A percentile compares a stretch with the other conserved stretches of the same genome.
Evolutionary conservation across 163 green algal genomes (phyloP).

Genomic region (Trebouxia gelatinosa): DNA sequence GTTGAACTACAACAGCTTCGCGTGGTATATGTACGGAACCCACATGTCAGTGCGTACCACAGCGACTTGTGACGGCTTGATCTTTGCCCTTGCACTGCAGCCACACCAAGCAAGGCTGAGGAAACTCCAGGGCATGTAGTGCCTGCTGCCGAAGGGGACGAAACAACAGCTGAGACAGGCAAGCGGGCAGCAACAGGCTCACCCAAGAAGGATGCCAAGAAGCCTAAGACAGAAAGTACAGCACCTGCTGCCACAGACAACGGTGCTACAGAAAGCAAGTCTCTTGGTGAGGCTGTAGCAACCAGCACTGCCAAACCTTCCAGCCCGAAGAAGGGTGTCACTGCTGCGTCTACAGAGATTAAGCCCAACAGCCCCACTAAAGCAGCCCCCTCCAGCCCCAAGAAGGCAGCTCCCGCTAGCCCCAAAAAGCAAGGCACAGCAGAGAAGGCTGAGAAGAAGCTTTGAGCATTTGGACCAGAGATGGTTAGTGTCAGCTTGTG

Average conservation of each 20-base stretch:
- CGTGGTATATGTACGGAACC: too few species aligned
- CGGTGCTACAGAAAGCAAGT: slow-evolving; percentile 1
- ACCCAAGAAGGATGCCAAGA: slow-evolving; percentile 11
- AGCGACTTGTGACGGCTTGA: background rate
- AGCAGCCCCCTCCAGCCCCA: slow-evolving; percentile 1
- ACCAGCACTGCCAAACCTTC: background rate
- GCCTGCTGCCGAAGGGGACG: background rate
- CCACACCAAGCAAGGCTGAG: background rate
- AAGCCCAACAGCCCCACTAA: background rate
- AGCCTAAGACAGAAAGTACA: slow-evolving; percentile 20
- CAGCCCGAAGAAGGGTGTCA: background rate
- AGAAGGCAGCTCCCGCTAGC: slow-evolving; percentile 18
- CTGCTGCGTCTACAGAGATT: background rate
- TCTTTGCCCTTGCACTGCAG: background rate
- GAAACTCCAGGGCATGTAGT: slow-evolving; percentile 19
- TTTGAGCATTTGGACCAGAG: too few species aligned
- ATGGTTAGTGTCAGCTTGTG: too few species aligned
- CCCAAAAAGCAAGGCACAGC: slow-evolving; percentile 1
- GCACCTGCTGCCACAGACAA: background rate
- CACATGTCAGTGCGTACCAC: too few species aligned
- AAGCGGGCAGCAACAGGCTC: slow-evolving; percentile 15
- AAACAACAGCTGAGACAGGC: slow-evolving; percentile 13
- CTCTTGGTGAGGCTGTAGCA: background rate
- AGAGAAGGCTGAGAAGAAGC: slow-evolving; percentile 1
- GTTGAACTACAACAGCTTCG: background rate